Evolutionary conservation across 768 basidiomycete species (phyloP).

Genomic region (Hirschioporus abietinus): DNA sequence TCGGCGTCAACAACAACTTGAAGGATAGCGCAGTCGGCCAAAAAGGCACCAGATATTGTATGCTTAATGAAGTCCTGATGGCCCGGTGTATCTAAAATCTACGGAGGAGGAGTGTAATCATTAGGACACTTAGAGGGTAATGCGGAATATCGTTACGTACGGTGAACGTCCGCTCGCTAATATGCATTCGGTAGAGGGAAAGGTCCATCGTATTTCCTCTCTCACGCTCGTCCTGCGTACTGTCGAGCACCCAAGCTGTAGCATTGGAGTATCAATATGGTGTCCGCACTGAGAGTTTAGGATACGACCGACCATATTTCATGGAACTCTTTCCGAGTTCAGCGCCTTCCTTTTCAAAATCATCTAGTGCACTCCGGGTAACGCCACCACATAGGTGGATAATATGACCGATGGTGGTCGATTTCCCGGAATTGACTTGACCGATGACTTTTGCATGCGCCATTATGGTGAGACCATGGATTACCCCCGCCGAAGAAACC

Average conservation of each 20-base stretch:
- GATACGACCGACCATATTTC: slow-evolving; percentile 74
- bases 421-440: slow-evolving; percentile 99
- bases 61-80: slow-evolving; percentile 99
- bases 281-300: slow-evolving; percentile 16
- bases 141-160: slow-evolving; percentile 39
- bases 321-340: slow-evolving; percentile 99
- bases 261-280: slow-evolving; percentile 23
- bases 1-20: slow-evolving; percentile 99
- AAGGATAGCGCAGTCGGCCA: slow-evolving; percentile 99
- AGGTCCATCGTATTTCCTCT: slow-evolving; percentile 99
- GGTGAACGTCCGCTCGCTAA: slow-evolving; percentile 91
- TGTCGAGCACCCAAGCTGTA: slow-evolving; percentile 99
- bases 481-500: slow-evolving; percentile 22
- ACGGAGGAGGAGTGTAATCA: no score
- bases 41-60: slow-evolving; percentile 99
- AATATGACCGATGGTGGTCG: slow-evolving; percentile 99
- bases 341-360: slow-evolving; percentile 99
- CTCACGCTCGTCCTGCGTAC: slow-evolving; percentile 99
- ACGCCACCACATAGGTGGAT: slow-evolving; percentile 99
- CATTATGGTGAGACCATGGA: slow-evolving; percentile 19
- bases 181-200: slow-evolving; percentile 99
- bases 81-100: slow-evolving; percentile 99
- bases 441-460: slow-evolving; percentile 78
- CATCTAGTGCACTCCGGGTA: slow-evolving; percentile 99
- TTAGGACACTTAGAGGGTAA: slow-evolving; percentile 18